Percentiles rank a stretch among this genome's conserved stretches.
phyloP scores from a whole-genome alignment of 768 basidiomycete species.

The Xerocomellus intermedius region DNA sequence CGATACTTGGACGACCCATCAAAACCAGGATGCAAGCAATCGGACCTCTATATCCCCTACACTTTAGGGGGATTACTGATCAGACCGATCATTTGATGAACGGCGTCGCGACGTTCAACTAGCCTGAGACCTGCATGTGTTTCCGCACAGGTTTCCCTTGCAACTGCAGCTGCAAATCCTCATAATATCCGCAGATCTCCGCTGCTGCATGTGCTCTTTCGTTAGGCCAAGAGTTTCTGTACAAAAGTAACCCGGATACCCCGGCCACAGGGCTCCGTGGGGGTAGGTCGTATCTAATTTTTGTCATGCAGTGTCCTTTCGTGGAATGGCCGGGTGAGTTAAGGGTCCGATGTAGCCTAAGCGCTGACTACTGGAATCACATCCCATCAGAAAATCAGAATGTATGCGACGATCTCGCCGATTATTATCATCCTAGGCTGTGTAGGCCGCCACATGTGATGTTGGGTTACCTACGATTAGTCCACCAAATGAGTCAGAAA shows the following conservation, averaged over 20 bases:
- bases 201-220: background rate
- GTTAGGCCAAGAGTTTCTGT: background rate
- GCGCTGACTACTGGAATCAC: background rate
- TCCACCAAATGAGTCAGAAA: background rate
- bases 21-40: background rate
- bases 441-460: background rate
- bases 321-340: background rate
- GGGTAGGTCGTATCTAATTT: slow-evolving; percentile 1
- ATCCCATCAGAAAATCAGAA: background rate
- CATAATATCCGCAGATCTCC: slow-evolving; percentile 6
- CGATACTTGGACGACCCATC: background rate
- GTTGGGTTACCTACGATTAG: background rate
- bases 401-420: background rate
- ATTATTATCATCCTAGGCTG: background rate
- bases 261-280: background rate
- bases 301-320: background rate
- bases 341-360: background rate
- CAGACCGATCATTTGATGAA: background rate
- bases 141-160: background rate
- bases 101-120: background rate
- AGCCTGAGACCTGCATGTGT: background rate
- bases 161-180: background rate
- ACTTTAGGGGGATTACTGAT: background rate
- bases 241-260: background rate
- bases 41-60: background rate